These are phyloP conservation scores for Vachellia collinsii DNA, from an alignment of 306 rosid genomes.

Conservation along the genomic window DNA sequence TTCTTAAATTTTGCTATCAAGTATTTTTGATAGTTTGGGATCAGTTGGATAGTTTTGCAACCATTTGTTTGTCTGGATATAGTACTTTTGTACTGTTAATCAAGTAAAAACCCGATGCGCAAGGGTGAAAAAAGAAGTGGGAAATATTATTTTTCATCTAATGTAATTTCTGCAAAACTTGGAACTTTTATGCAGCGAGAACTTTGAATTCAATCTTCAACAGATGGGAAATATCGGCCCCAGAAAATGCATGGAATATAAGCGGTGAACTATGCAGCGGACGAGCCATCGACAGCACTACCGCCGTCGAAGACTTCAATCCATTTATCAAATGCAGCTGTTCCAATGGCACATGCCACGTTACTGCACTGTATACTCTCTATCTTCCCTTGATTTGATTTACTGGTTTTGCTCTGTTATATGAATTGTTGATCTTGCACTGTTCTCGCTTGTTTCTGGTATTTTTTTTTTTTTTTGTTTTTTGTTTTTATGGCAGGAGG, in stretches of 20 bases:
- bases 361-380: conserved; percentile 56
- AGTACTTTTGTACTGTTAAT: no score
- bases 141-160: background rate
- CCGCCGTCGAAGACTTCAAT: conserved; percentile 4
- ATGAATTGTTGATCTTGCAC: background rate
- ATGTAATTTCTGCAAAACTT: background rate
- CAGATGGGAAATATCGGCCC: conserved; percentile 52
- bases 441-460: background rate
- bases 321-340: conserved; percentile 80
- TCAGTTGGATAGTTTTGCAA: no score
- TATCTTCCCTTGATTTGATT: background rate
- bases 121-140: background rate
- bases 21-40: no score
- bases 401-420: background rate
- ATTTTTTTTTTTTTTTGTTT: no score
- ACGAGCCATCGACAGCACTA: conserved; percentile 45
- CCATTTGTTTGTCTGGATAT: no score
- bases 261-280: conserved; percentile 80
- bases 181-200: no score
- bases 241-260: conserved; percentile 55
- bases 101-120: no score
- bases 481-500: conserved; percentile 62
- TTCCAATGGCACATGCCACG: conserved; percentile 57
- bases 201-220: conserved; percentile 67
- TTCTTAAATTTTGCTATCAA: no score